These are phyloP conservation scores for Trametes punicea DNA, from an alignment of 768 basidiomycete genomes.

Conservation along the genomic window DNA sequence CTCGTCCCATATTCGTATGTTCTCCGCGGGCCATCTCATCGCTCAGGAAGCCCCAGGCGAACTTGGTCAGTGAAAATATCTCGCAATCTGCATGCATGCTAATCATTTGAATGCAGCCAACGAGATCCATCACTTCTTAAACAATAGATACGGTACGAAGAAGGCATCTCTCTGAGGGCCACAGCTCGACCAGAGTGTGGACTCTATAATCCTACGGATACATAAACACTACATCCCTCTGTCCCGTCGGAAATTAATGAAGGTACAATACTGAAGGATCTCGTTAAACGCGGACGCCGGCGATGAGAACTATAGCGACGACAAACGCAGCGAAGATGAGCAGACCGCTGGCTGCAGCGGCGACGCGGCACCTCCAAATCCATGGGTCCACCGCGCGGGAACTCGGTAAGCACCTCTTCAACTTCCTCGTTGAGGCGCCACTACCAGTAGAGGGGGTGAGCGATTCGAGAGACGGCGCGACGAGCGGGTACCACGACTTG, in stretches of 20 bases:
- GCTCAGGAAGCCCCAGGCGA: slow-evolving; percentile 30
- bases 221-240: background rate
- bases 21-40: slow-evolving; percentile 33
- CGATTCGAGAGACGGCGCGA: slow-evolving; percentile 45
- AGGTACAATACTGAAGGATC: too few species aligned
- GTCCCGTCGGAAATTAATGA: too few species aligned
- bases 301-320: slow-evolving; percentile 36
- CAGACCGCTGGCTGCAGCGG: slow-evolving; percentile 55
- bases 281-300: slow-evolving; percentile 10
- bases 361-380: slow-evolving; percentile 52
- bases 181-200: background rate
- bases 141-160: slow-evolving; percentile 16
- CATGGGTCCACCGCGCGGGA: slow-evolving; percentile 32
- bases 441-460: slow-evolving; percentile 24
- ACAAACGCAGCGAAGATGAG: slow-evolving; percentile 49
- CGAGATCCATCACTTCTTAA: slow-evolving; percentile 22
- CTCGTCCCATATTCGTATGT: slow-evolving; percentile 31
- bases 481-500: slow-evolving; percentile 52
- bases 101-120: slow-evolving; percentile 11
- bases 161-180: slow-evolving; percentile 6
- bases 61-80: slow-evolving; percentile 21
- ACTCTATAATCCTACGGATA: too few species aligned
- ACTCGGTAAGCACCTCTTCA: slow-evolving; percentile 14
- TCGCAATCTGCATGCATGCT: background rate
- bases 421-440: slow-evolving; percentile 16